Base-by-base conservation (phyloP, 2,329 filamentous ascomycete genomes). In the Neopestalotiopsis sp. region DNA sequence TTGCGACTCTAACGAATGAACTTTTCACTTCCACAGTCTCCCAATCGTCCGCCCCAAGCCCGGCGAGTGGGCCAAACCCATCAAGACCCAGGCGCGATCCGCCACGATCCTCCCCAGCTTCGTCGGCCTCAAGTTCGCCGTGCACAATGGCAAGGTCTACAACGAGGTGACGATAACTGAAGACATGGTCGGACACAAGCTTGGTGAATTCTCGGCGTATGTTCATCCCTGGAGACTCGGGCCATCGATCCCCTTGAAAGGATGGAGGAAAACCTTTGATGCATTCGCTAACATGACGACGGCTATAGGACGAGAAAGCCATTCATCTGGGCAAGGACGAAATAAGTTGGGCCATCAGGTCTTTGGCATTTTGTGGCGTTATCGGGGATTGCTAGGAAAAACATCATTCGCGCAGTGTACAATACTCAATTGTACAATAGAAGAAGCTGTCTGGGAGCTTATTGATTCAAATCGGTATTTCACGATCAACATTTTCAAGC, bases 101-200 rank as follows among this genome's bases (percentile, higher is more conserved):
- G 95, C 95, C 40, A 97, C 94, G 5, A 96, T 98, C 75, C 87
- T 97, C 68, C 95, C 95, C 71, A 97, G 93, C 81, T 97, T 97
- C 79, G 94, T 98, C 67, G 94, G 94, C 14, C 84, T 97, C 75
- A 91, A 90, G 79, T 98, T 98, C 81, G 92, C 95, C 81, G 89
- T 98, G 69, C 92, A 98, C 84, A 97, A 97, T 80, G 95, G 95
- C 76, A 97, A 96, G 84, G 88, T 88, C 40, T 97, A 97, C 81
- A 84, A 91, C 75, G 93, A 96, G 74, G 87, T 97, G 67, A 87
- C 86, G 73, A 92, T 98, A 72, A 97, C 94, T 17, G 95, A 97
- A 80, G 93, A 97, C 77, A 98, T 98, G 95, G 95, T 98, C 64
- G 95, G 95, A 67, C 92, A 96, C 82, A 98, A 97, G 83, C 86